Base-by-base conservation (phyloP, 306 rosid genomes). In the Trichosanthes truncata region DNA sequence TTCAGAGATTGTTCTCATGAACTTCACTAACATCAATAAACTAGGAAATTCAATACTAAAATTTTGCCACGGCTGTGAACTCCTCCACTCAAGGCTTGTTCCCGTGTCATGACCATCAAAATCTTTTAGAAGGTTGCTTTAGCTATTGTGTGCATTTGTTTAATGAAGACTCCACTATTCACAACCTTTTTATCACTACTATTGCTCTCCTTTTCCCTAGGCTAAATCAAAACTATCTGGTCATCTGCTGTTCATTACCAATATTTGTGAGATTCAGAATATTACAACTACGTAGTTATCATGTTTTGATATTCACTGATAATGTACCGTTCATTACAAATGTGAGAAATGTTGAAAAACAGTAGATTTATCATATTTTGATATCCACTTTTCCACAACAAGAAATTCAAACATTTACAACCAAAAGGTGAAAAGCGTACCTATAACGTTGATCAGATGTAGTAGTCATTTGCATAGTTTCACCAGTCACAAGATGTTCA, bases 401-500 rank as follows among this genome's bases (percentile, higher is more conserved):
- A 52, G 15, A 35, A 67, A 72, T 72, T 72, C 77, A 45, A 25
- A 73, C 5, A 61, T 11, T 81, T 36, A 62, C 74, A 82, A 82
- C 18, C 78, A 73, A 78, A 80, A 80, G 74, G 9, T 78, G 69
- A 84, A 80, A 80, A 52, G 84, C 82, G 78, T 91, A 95, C 99
- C 93, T 91, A 87, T 90, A 93, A 86, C 90, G 90, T 88, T 93
- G 92, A 82, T 87, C 96, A 79, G 93, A 86, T 76, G 97, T 62
- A 3, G 93, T 83, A 45, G 91, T 90, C 96, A 95, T 95, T 89
- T 95, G 97, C 99, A 95, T 95, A 18, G 97, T 91, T 87, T 92
- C 97, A 88, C 99, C 99, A 0, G 97, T 95, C 46, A 95, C 99
- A 80, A 95, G 97, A 80, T 95, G 92, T 82, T 95, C 97, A 15